Percentiles rank a stretch among this genome's conserved stretches.
These are phyloP conservation scores for Diophrys appendiculata DNA, from an alignment of 73 alveolate species.

Conservation along the genomic window DNA sequence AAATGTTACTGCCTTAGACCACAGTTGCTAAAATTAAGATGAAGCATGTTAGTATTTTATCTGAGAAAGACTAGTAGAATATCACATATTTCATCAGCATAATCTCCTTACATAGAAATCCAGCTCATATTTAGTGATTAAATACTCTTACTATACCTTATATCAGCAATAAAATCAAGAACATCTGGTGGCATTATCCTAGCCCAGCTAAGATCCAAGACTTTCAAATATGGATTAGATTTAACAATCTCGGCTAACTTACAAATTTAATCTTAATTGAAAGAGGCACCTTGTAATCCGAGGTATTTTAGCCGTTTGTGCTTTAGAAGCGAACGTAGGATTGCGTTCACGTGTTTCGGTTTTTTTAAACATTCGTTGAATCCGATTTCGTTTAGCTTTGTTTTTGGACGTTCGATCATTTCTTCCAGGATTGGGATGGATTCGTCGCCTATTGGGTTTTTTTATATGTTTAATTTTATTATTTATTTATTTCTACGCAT, in stretches of 20 bases:
- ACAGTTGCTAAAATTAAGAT: slow-evolving; percentile 31
- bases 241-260: slow-evolving; percentile 35
- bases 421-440: background rate
- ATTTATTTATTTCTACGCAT: slow-evolving; percentile 4
- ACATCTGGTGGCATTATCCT: slow-evolving; percentile 32
- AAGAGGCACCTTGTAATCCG: slow-evolving; percentile 16
- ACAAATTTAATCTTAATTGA: slow-evolving; percentile 16
- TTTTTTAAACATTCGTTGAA: background rate
- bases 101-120: slow-evolving; percentile 27
- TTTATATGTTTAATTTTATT: too few relatives aligned
- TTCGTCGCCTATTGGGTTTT: background rate
- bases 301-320: slow-evolving; percentile 4
- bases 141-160: slow-evolving; percentile 29
- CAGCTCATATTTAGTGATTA: slow-evolving; percentile 30
- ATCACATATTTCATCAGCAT: slow-evolving; percentile 27
- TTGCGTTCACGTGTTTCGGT: slow-evolving; percentile 17
- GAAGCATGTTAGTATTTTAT: slow-evolving; percentile 28
- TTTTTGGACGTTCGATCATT: background rate
- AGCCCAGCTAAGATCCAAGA: slow-evolving; percentile 39
- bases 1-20: slow-evolving; percentile 35
- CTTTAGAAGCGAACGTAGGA: slow-evolving; percentile 4
- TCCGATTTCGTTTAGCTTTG: background rate
- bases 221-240: slow-evolving; percentile 26
- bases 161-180: slow-evolving; percentile 28
- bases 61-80: slow-evolving; percentile 12